Evolutionary conservation across 2,329 filamentous ascomycete species (phyloP).

Genomic region (Talaromyces sp.): DNA sequence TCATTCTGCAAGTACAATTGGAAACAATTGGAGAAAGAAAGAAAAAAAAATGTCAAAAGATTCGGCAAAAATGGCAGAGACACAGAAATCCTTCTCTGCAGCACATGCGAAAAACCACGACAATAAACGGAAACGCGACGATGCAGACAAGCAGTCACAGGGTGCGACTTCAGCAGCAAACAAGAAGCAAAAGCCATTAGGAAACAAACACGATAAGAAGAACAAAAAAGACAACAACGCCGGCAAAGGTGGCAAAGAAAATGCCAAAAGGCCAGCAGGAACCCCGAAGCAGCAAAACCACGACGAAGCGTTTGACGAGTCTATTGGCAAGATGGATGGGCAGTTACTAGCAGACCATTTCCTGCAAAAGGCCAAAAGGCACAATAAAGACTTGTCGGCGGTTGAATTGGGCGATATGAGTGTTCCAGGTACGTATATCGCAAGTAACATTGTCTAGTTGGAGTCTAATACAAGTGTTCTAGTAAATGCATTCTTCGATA

Average conservation of each 20-base stretch:
- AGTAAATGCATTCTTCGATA: conserved; percentile 75
- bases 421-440: conserved; percentile 60
- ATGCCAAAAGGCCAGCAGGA: conserved; percentile 5
- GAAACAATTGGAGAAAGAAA: not conserved
- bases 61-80: conserved; percentile 18
- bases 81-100: conserved; percentile 14
- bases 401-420: conserved; percentile 81
- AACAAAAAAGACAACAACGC: conserved; percentile 24
- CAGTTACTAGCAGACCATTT: conserved; percentile 80
- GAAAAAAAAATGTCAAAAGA: not conserved
- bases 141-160: conserved; percentile 25
- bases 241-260: conserved; percentile 22
- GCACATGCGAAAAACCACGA: conserved; percentile 28
- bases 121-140: conserved; percentile 39
- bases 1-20: not conserved
- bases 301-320: conserved; percentile 71
- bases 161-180: conserved; percentile 18
- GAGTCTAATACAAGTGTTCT: not conserved
- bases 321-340: conserved; percentile 77
- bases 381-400: conserved; percentile 73
- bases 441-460: not conserved
- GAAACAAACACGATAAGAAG: conserved; percentile 23
- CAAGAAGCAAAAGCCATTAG: conserved; percentile 18
- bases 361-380: conserved; percentile 70
- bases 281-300: conserved; percentile 45